These are phyloP conservation scores for Rosa chinensis DNA, from an alignment of 306 rosid species.

Conservation along the genomic window DNA sequence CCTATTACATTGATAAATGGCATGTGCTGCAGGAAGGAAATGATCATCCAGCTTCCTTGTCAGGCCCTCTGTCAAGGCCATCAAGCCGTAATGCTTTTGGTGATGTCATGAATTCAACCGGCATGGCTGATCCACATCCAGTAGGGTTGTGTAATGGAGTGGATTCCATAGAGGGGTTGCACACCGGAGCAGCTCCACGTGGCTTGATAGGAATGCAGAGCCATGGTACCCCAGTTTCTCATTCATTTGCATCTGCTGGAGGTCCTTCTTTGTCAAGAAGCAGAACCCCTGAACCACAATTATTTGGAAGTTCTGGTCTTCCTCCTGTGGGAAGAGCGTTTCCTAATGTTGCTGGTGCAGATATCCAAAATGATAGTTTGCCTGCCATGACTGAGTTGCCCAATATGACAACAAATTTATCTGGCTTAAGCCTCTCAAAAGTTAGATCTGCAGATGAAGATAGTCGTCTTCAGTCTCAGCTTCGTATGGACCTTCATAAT, in stretches of 20 bases:
- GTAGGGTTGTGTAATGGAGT: constrained; percentile 40
- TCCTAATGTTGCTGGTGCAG: constrained; percentile 41
- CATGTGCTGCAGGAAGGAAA: constrained; percentile 68
- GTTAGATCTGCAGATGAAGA: constrained; percentile 61
- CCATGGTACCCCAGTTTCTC: constrained; percentile 46
- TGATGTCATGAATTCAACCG: constrained; percentile 48
- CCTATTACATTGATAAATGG: constrained; percentile 28
- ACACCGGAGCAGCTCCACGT: constrained; percentile 47
- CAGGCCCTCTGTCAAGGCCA: constrained; percentile 61
- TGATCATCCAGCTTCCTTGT: constrained; percentile 57
- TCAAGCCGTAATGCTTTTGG: constrained; percentile 68
- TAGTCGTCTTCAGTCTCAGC: constrained; percentile 53
- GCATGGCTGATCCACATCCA: constrained; percentile 42
- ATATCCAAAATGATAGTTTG: constrained; percentile 49
- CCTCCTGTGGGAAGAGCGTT: constrained; percentile 59
- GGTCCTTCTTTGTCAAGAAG: constrained; percentile 66
- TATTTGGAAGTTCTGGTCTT: constrained; percentile 64
- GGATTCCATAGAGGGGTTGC: constrained; percentile 60
- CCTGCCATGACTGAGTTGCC: constrained; percentile 55
- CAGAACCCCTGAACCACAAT: constrained; percentile 71
- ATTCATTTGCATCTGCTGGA: constrained; percentile 51
- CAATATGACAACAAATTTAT: constrained; percentile 55
- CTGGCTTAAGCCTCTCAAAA: constrained; percentile 64
- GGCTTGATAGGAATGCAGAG: constrained; percentile 62
- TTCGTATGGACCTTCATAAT: constrained; percentile 51